A percentile compares a stretch with the other conserved stretches of the same genome.
Evolutionary conservation across 352 stramenopile species (phyloP).

Genomic region (Saprolegnia parasitica): DNA sequence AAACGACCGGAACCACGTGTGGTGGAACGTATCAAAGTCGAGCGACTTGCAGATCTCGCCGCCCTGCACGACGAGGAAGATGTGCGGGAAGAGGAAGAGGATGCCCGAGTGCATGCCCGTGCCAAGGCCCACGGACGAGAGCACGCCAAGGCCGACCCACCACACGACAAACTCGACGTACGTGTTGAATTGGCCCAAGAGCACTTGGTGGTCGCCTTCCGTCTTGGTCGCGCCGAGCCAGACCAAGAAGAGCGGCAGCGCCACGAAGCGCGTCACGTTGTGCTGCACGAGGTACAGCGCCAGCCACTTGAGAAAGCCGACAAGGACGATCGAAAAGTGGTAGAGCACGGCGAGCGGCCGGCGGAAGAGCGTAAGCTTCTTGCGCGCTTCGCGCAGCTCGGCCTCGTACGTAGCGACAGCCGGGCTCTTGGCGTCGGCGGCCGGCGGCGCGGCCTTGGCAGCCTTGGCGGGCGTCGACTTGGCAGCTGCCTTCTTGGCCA

Average conservation of each 20-base stretch:
- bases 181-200: slow-evolving; percentile 81
- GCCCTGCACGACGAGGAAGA: slow-evolving; percentile 89
- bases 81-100: slow-evolving; percentile 93
- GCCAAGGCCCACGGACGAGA: slow-evolving; percentile 91
- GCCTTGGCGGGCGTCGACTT: not conserved
- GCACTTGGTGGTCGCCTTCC: slow-evolving; percentile 60
- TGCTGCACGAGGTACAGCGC: slow-evolving; percentile 55
- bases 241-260: slow-evolving; percentile 61
- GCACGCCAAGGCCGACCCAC: slow-evolving; percentile 91
- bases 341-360: slow-evolving; percentile 67
- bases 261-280: slow-evolving; percentile 68
- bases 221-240: slow-evolving; percentile 64
- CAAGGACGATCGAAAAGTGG: slow-evolving; percentile 76
- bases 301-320: slow-evolving; percentile 72
- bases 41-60: slow-evolving; percentile 83
- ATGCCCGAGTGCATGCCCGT: slow-evolving; percentile 93
- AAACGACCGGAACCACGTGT: slow-evolving; percentile 90
- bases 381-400: slow-evolving; percentile 63
- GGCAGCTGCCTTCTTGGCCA: slow-evolving; percentile 14
- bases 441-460: not conserved
- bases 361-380: slow-evolving; percentile 80
- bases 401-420: slow-evolving; percentile 37
- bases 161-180: slow-evolving; percentile 87
- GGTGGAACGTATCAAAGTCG: slow-evolving; percentile 78
- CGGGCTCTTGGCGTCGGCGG: not conserved